Evolutionary conservation across 1,284 basidiomycete genomes (phyloP).

Genomic region (Mycosarcoma mackinlayi): DNA sequence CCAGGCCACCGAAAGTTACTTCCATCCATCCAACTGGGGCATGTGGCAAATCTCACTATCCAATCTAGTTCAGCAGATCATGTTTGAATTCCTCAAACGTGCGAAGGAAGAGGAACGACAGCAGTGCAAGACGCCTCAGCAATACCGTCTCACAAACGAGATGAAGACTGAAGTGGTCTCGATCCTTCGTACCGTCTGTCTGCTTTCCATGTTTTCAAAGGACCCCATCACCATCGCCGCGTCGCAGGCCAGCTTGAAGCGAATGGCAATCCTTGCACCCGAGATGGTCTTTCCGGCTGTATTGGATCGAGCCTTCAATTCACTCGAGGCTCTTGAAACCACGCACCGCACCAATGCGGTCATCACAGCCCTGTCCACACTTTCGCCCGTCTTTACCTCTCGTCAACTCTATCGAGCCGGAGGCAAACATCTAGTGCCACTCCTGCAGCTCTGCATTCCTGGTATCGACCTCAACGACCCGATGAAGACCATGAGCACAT

Average conservation of each 20-base stretch:
- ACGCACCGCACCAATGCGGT: slow-evolving; percentile 73
- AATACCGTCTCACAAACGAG: slow-evolving; percentile 79
- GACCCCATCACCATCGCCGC: slow-evolving; percentile 71
- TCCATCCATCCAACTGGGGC: slow-evolving; percentile 76
- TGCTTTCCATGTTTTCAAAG: slow-evolving; percentile 96
- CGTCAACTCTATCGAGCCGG: slow-evolving; percentile 82
- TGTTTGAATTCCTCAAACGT: slow-evolving; percentile 77
- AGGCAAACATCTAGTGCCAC: slow-evolving; percentile 86
- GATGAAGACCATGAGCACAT: slow-evolving; percentile 81
- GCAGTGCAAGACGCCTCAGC: slow-evolving; percentile 82
- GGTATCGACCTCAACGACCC: slow-evolving; percentile 96
- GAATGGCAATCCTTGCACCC: slow-evolving; percentile 84
- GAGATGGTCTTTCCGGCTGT: slow-evolving; percentile 89
- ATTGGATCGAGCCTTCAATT: slow-evolving; percentile 88
- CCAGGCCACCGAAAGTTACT: slow-evolving; percentile 91
- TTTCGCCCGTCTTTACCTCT: slow-evolving; percentile 81
- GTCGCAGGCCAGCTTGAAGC: slow-evolving; percentile 72
- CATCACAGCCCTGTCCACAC: slow-evolving; percentile 84
- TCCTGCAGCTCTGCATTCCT: slow-evolving; percentile 89
- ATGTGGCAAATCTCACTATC: slow-evolving; percentile 74
- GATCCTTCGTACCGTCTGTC: slow-evolving; percentile 84
- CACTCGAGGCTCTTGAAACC: slow-evolving; percentile 76
- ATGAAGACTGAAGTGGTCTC: slow-evolving; percentile 87
- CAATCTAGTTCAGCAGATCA: slow-evolving; percentile 83
- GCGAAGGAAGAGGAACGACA: slow-evolving; percentile 78